Evolutionary conservation across 768 basidiomycete species (phyloP).

Genomic region (Russula lepida): DNA sequence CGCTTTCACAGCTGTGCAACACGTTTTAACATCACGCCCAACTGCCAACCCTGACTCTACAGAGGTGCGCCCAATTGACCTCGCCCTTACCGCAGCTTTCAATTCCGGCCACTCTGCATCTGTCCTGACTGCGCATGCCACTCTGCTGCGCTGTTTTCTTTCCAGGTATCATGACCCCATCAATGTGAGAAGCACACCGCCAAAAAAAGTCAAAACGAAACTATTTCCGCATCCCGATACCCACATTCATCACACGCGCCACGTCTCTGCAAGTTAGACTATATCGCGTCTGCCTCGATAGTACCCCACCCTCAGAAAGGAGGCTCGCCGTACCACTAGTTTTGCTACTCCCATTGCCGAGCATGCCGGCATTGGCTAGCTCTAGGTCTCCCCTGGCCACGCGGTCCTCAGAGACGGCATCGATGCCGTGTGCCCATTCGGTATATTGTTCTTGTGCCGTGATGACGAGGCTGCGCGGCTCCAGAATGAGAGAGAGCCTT

Average conservation of each 20-base stretch:
- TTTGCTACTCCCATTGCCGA: slow-evolving; percentile 37
- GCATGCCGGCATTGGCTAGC: slow-evolving; percentile 51
- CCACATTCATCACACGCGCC: slow-evolving; percentile 39
- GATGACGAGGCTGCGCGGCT: slow-evolving; percentile 80
- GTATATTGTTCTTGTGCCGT: slow-evolving; percentile 63
- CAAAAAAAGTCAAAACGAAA: not conserved
- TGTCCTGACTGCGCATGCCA: not conserved
- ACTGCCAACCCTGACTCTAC: not conserved
- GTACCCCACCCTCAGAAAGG: slow-evolving; percentile 36
- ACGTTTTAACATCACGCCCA: not conserved
- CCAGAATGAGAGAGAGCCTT: slow-evolving; percentile 64
- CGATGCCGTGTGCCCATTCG: slow-evolving; percentile 75
- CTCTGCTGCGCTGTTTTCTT: no score
- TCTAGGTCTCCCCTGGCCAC: slow-evolving; percentile 25
- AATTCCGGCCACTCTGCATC: not conserved
- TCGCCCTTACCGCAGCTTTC: not conserved
- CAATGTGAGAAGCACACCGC: not conserved
- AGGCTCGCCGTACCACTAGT: slow-evolving; percentile 27
- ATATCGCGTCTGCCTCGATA: slow-evolving; percentile 54
- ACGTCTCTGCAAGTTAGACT: slow-evolving; percentile 87
- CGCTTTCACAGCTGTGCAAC: not conserved
- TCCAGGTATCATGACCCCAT: not conserved
- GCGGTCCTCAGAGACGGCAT: slow-evolving; percentile 44
- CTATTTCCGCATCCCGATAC: not conserved
- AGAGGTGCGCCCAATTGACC: not conserved